Evolutionary conservation across 1,284 basidiomycete genomes (phyloP), one percentile per base, ranked within the genome.

Genomic region (Taiwanofungus camphoratus): DNA sequence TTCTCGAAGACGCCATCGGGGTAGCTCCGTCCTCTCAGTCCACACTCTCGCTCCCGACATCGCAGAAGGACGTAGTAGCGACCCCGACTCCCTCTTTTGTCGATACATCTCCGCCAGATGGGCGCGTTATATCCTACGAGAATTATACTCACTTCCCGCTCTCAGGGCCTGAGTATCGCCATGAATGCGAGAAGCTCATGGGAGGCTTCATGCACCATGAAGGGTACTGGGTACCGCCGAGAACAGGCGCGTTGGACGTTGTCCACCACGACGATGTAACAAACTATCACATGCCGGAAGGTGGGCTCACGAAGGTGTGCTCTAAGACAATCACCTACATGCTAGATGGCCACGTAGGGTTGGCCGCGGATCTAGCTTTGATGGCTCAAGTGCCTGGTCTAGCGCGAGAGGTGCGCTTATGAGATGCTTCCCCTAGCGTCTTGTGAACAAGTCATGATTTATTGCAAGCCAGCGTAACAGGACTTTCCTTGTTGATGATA

Each of bases 321-420:
- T 64, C 59, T 12, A 77, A 70, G 44, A 80, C 77, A 0, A 75
- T 85, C 51, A 85, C 82, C 1, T 86, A 85, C 54, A 71, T 82
- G 73, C 64, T 85, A 29, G 79, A 81, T 54, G 81, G 81, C 5
- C 63, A 71, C 37, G 76, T 80, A 5, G 82, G 82, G 20, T 64
- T 86, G 16, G 58, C 74, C 16, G 76, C 76, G 27, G 82, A 86
- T 53, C 57, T 86, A 44, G 79, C 77, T 2, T 56, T 83, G 31
- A 70, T 84, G 63, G 77, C 79, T 3, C 82, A 84, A 59, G 70
- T 70, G 27, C 80, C 82, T 7, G 78, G 72, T 2, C 61, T 84
- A 36, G 81, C 82, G 42, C 68, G 74, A 49, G 77, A 83, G 67
- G 82, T 82, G 51, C 18, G 65, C 49, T 34, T n/a, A n/a, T n/a